phyloP scores from a whole-genome alignment of 345 rosid genomes.

The Moringa oleifera region DNA sequence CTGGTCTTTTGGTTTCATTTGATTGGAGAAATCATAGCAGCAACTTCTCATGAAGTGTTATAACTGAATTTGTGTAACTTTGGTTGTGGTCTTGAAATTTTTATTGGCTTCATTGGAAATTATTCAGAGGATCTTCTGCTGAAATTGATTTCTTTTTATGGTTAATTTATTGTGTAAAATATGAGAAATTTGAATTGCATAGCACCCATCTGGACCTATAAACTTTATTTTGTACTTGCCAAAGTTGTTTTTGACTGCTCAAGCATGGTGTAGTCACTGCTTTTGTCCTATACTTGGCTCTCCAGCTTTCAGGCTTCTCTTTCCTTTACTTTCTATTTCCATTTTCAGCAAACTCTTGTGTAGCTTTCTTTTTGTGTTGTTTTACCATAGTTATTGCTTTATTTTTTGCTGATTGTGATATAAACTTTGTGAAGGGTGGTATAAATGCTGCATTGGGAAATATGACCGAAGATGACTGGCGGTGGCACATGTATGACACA shows the following conservation, averaged over 20 bases:
- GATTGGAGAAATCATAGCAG: not conserved
- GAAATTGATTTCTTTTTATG: not conserved
- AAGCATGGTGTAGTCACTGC: not conserved
- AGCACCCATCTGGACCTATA: not conserved
- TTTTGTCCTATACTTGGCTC: not conserved
- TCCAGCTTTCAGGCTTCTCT: too few relatives aligned
- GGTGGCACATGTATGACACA: conserved; percentile 99
- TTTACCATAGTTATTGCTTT: too few relatives aligned
- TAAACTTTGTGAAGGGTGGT: conserved; percentile 65
- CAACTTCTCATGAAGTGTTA: not conserved
- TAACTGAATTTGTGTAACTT: too few relatives aligned
- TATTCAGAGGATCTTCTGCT: not conserved
- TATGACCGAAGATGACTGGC: conserved; percentile 98
- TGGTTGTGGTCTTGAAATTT: not conserved
- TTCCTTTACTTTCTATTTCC: too few relatives aligned
- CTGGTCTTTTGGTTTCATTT: not conserved
- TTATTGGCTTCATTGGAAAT: not conserved
- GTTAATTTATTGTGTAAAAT: too few relatives aligned
- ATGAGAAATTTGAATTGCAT: too few relatives aligned
- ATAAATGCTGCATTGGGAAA: conserved; percentile 98
- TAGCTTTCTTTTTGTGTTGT: too few relatives aligned
- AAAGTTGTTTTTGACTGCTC: not conserved
- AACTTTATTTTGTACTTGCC: not conserved
- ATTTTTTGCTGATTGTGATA: conserved; percentile 16
- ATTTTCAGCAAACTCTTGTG: too few relatives aligned